Base-by-base conservation (phyloP, 2,329 filamentous ascomycete genomes). In the Aspergillus brunneoviolaceus region DNA sequence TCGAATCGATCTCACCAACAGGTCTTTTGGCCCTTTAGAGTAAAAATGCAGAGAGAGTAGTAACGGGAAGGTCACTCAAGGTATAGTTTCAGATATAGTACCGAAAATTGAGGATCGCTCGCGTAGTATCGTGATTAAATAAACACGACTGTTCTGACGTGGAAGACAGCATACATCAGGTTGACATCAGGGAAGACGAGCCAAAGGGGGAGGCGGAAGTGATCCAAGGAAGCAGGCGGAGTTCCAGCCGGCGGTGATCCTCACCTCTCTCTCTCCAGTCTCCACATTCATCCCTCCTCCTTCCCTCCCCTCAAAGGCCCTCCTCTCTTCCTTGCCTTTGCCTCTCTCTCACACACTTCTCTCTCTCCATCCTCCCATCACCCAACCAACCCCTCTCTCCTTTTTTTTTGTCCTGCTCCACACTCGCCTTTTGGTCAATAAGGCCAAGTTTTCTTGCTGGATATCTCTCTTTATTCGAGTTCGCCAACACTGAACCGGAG, bases 161-260 rank as follows among this genome's bases (percentile, higher is more conserved):
- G 39, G 14, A 42, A 42, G 11, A 14, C 11, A 16, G 35, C 35
- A 42, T 42, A 42, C 35, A 42, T 42, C 35, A 45, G 39, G 39
- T 45, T 45, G 39, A 45, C 39, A 45, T 45, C 39, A 45, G 39
- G 39, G 39, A 45, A 45, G 16, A 45, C 14, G 12, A n/a, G 16
- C 16, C 39, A 45, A 45, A 45, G 16, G 39, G 39, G 39, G 39
- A 42, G 49, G 53, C 53, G 42, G 53, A 55, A 55, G 53, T 42
- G 56, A 52, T 31, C 45, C 47, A 55, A 35, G 57, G 57, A 59
- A 59, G 47, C 29, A 31, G 55, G 55, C 54, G 59, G 59, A 60
- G 58, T 57, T 51, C 31, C 45, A 53, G 50, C 50, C 51, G 49
- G 31, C 61, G 55, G 54, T 57, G 57, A 60, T 62, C 60, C 27